These are phyloP conservation scores for Isatis lusitanica DNA, from an alignment of 441 rosid genomes.

Conservation along the genomic window DNA sequence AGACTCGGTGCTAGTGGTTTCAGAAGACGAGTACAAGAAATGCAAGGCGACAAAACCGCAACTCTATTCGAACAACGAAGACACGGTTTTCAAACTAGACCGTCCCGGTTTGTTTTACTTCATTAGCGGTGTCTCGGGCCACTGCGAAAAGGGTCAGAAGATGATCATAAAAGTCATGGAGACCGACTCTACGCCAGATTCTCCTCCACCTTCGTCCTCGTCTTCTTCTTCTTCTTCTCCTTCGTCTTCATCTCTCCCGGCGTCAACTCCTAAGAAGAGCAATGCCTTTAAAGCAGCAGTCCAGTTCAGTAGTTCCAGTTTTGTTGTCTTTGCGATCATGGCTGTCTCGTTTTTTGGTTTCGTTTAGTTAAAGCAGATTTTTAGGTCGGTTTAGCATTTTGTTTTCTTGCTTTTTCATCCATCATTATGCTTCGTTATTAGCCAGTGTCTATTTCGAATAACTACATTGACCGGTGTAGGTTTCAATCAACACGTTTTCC, in stretches of 20 bases:
- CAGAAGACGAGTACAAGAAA: conserved; percentile 62
- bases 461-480: not conserved
- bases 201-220: conserved; percentile 7
- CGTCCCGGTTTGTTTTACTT: conserved; percentile 72
- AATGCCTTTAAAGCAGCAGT: conserved; percentile 13
- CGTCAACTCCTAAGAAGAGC: conserved; percentile 32
- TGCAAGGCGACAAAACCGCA: conserved; percentile 73
- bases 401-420: not conserved
- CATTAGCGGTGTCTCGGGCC: conserved; percentile 77
- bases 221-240: not conserved
- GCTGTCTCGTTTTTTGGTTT: conserved; percentile 27
- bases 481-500: conserved; percentile 3
- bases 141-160: conserved; percentile 74
- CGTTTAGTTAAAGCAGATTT: not conserved
- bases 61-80: conserved; percentile 77
- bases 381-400: conserved; percentile 6
- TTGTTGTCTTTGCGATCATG: conserved; percentile 9
- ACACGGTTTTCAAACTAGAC: conserved; percentile 54
- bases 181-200: conserved; percentile 9
- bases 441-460: not conserved
- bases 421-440: not conserved
- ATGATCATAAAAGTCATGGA: conserved; percentile 76
- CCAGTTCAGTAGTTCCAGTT: conserved; percentile 16
- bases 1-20: conserved; percentile 76
- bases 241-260: not conserved